Evolutionary conservation across 75 land plant species (phyloP).

Genomic region (Sequoia sempervirens): DNA sequence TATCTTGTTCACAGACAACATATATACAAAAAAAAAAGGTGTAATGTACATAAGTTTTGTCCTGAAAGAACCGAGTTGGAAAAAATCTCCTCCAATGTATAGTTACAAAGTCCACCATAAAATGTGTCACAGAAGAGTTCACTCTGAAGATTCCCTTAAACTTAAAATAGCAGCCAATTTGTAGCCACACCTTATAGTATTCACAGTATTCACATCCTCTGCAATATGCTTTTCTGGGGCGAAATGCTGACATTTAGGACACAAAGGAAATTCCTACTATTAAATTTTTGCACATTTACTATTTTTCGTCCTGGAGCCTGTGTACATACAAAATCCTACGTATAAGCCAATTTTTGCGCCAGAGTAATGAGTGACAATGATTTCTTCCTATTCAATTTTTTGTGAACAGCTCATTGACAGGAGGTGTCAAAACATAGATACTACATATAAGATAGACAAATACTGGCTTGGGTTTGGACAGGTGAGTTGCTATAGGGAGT

Average conservation of each 20-base stretch:
- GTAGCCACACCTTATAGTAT: background rate
- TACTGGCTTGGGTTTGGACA: background rate
- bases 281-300: background rate
- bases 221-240: background rate
- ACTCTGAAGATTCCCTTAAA: background rate
- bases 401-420: background rate
- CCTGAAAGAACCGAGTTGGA: background rate
- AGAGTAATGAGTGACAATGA: background rate
- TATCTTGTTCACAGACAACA: background rate
- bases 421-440: background rate
- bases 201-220: no score
- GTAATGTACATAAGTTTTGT: background rate
- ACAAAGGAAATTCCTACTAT: background rate
- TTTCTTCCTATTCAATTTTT: background rate
- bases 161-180: background rate
- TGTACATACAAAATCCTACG: background rate
- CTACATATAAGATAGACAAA: background rate
- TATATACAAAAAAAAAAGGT: background rate
- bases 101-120: background rate
- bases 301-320: background rate
- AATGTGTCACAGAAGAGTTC: background rate
- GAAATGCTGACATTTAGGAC: background rate
- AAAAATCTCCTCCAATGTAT: background rate
- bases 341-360: background rate
- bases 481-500: background rate